Base-by-base conservation (phyloP, 108 stramenopile species). In the Pseudonitzschia pungens region DNA sequence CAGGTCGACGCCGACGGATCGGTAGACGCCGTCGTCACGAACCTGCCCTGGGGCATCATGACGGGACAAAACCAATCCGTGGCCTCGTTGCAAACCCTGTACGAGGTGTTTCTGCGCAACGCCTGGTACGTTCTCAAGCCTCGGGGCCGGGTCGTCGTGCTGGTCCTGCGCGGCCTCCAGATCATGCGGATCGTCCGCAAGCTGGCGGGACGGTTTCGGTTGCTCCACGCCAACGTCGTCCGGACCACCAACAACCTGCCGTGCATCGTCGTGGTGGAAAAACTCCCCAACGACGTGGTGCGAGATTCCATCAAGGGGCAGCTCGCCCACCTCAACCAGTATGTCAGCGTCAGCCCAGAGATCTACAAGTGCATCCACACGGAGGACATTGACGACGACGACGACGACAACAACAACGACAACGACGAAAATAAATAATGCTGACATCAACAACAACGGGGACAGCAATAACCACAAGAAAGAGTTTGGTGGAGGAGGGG, bases 221-320 rank as follows among this genome's bases (percentile, higher is more conserved):
- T 89, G 29, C 43, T 89, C 12, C 80, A 73, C 29, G 82, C 78
- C 40, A 84, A 87, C 53, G 86, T 87, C 1, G 77, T 89, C 20
- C 74, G 88, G 29, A 89, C 88, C 0, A 86, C 84, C 9, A 89
- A 89, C 66, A 89, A 89, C 65, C 71, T 89, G 21, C 88, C 88
- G 12, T 80, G 84, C 58, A 87, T 89, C 54, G 74, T 89, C 26
- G 86, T 87, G 1, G 78, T 89, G 12, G 86, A 89, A 63, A 89
- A 89, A 67, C 29, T 89, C 10, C 78, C 66, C 0, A 54, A 32
- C 4, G 88, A 89, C 75, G 76, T 72, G n/a, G 71, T 89, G 4
- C 71, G 80, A 12, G 84, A 81, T 31, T 72, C 80, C 9, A 83
- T 89, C 54, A 89, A 89, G 48, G 78, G 83, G 14, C 88, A 89